These are phyloP conservation scores for Hemileccinum rubropunctum DNA, from an alignment of 768 basidiomycete species.

Conservation along the genomic window DNA sequence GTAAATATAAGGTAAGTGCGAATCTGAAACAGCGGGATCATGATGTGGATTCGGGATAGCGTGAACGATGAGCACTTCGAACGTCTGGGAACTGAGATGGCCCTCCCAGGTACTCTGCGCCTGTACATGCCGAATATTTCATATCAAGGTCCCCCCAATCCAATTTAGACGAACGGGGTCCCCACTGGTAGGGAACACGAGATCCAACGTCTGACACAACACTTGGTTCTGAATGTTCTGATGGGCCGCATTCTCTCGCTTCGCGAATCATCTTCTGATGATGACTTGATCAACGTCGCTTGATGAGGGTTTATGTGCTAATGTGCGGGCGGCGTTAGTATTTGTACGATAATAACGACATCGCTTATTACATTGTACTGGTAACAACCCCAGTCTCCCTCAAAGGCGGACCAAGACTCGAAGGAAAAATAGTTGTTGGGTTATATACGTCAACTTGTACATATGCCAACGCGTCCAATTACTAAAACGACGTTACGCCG, in stretches of 20 bases:
- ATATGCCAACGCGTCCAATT: constrained; percentile 88
- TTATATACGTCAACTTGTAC: constrained; percentile 15
- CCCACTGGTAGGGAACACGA: neutral
- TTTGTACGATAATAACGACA: constrained; percentile 90
- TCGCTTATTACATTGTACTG: constrained; percentile 61
- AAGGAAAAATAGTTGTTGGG: neutral
- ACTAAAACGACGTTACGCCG: constrained; percentile 91
- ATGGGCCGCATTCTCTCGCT: constrained; percentile 8
- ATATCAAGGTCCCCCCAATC: neutral
- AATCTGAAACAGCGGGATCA: neutral
- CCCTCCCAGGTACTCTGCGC: neutral
- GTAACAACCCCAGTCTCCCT: neutral
- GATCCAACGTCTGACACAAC: neutral
- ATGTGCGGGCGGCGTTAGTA: constrained; percentile 86
- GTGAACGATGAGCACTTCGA: neutral
- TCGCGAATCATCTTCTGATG: constrained; percentile 58
- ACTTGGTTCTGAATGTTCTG: neutral
- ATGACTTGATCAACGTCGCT: constrained; percentile 96
- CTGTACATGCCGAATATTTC: too few species aligned
- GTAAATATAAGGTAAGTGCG: neutral
- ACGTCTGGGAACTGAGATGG: neutral
- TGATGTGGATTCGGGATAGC: constrained; percentile 1
- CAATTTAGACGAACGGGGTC: neutral
- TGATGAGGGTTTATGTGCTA: constrained; percentile 98
- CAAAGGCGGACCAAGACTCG: neutral